Percentiles rank a stretch among this genome's conserved stretches.
Evolutionary conservation across 768 basidiomycete species (phyloP).

Genomic region (Phylloporus arenicola): DNA sequence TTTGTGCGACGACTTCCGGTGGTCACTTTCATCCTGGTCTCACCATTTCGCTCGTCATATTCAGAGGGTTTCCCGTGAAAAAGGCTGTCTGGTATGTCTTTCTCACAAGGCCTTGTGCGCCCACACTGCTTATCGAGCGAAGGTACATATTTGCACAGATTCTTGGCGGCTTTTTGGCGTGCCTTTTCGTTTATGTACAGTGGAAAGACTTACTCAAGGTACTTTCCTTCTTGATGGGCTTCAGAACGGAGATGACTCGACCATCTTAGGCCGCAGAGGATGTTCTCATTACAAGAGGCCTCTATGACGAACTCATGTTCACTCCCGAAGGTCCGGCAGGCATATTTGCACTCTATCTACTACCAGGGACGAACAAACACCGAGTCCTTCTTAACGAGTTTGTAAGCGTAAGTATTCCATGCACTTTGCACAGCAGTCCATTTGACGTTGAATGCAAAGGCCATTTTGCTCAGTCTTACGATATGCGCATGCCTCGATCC

Average conservation of each 20-base stretch:
- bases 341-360: conserved; percentile 34
- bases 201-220: conserved; percentile 51
- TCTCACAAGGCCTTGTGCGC: conserved; percentile 8
- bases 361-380: conserved; percentile 29
- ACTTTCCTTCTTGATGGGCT: conserved; percentile 39
- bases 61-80: conserved; percentile 47
- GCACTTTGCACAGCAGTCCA: background rate
- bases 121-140: background rate
- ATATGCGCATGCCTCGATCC: conserved; percentile 40
- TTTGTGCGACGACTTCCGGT: conserved; percentile 51
- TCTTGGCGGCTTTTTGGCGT: conserved; percentile 60
- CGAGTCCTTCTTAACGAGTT: conserved; percentile 38
- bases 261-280: conserved; percentile 23
- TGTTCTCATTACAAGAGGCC: conserved; percentile 22
- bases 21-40: conserved; percentile 66
- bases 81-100: conserved; percentile 47
- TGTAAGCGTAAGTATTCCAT: conserved; percentile 24
- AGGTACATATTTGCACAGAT: conserved; percentile 67
- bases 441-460: conserved; percentile 6
- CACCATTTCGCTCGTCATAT: conserved; percentile 46
- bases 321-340: conserved; percentile 33
- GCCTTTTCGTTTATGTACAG: conserved; percentile 54
- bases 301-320: conserved; percentile 32
- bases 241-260: conserved; percentile 10
- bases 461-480: conserved; percentile 18